Evolutionary conservation across 345 rosid genomes (phyloP), one percentile per base, ranked within the genome.

Genomic region (Dimocarpus longan): DNA sequence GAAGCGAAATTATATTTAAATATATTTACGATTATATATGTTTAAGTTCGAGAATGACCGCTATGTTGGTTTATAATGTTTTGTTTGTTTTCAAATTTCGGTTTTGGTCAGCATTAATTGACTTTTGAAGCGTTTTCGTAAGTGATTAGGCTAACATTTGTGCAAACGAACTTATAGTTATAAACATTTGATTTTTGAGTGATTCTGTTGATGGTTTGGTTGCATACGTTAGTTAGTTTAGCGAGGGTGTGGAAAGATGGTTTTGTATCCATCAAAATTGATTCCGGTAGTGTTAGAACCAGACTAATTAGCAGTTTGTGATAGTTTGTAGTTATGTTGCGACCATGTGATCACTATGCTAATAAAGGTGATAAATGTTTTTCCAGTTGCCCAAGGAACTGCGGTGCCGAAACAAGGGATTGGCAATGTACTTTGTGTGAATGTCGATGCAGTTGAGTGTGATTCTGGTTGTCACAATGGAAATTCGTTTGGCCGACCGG

Each of bases 381-480:
- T 80, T 71, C 57, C 87, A 89, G 97, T 83, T 60, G 80, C 88
- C 62, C 66, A 78, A 63, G 90, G 68, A 18, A 82, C 88, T 71
- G 68, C 76, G 65, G 68, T 54, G 79, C 84, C 68, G 44, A 76
- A 79, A 71, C 75, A 83, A 32, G 87, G 80, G 75, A 21, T 37
- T 22, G 82, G 83, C 39, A 64, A 77, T 68, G 42, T 79, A 70
- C 73, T 86, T 60, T 85, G 85, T 72, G 79, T 81, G 40, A 85
- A 91, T 78, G 82, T 84, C 66, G 88, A 76, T 82, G 79, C 83
- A 50, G 80, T 59, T 76, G 85, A 81, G 73, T 80, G 44, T 56
- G 86, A 84, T 80, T 70, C 42, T 77, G 64, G 71, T 75, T 65
- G 84, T 84, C 88, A 85, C 48, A 77, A 81, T 78, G 77, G 68